Evolutionary conservation across 495 filamentous ascomycete genomes (phyloP).

Genomic region (Neurospora africana): DNA sequence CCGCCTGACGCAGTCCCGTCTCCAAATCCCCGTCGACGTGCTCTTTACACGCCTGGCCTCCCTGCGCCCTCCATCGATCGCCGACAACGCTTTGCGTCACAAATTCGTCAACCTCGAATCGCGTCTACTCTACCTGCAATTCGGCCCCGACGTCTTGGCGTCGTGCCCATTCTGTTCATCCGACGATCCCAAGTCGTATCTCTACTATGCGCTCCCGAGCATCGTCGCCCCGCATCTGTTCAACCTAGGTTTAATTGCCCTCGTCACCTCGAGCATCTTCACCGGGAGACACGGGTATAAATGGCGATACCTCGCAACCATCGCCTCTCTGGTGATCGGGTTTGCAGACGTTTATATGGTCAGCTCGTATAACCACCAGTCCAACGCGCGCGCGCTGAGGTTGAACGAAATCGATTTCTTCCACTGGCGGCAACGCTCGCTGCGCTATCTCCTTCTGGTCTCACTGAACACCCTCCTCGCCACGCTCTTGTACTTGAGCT

Average conservation of each 20-base stretch:
- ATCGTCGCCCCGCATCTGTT: slow-evolving; percentile 66
- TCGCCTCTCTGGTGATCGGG: slow-evolving; percentile 50
- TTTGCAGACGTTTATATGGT: slow-evolving; percentile 53
- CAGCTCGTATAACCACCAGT: slow-evolving; percentile 46
- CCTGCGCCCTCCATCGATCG: slow-evolving; percentile 51
- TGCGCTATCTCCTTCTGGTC: slow-evolving; percentile 51
- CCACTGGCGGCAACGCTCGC: slow-evolving; percentile 54
- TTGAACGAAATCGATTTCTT: slow-evolving; percentile 52
- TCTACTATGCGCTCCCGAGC: slow-evolving; percentile 71
- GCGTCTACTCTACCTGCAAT: slow-evolving; percentile 71
- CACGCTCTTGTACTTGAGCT: slow-evolving; percentile 55
- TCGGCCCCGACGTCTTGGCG: slow-evolving; percentile 60
- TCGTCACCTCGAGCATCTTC: slow-evolving; percentile 49
- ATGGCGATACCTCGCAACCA: slow-evolving; percentile 62
- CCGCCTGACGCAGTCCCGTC: slow-evolving; percentile 60
- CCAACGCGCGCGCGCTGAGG: slow-evolving; percentile 47
- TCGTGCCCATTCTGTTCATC: slow-evolving; percentile 74
- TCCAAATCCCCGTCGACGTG: slow-evolving; percentile 75
- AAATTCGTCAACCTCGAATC: slow-evolving; percentile 61
- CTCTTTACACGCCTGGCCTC: slow-evolving; percentile 69
- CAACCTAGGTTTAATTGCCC: slow-evolving; percentile 57
- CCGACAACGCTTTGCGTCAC: slow-evolving; percentile 52
- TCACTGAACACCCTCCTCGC: slow-evolving; percentile 47
- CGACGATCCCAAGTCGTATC: slow-evolving; percentile 59
- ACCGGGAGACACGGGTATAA: slow-evolving; percentile 42